Evolutionary conservation across 306 rosid genomes (phyloP).

Genomic region (Citrullus colocynthis): DNA sequence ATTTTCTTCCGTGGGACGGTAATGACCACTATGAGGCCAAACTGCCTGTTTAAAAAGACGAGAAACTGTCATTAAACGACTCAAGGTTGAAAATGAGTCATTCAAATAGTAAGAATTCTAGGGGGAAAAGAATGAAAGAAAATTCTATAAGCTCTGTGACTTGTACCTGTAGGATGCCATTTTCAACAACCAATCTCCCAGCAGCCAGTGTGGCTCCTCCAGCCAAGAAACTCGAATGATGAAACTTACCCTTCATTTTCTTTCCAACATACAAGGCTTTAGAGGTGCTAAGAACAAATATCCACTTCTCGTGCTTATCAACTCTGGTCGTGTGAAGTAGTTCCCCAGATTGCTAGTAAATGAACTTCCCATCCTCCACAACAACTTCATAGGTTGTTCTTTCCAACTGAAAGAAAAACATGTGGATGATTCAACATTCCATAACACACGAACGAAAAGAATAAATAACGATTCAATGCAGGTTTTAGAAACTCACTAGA

Average conservation of each 20-base stretch:
- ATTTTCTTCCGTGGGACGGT: conserved; percentile 25
- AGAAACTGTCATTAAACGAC: neutral
- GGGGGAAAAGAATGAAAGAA: neutral
- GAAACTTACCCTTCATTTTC: conserved; percentile 34
- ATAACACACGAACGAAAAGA: neutral
- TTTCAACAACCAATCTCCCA: conserved; percentile 23
- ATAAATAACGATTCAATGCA: neutral
- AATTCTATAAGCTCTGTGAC: neutral
- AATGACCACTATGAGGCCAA: conserved; percentile 31
- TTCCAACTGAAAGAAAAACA: conserved; percentile 20
- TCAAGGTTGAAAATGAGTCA: neutral
- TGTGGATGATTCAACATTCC: neutral
- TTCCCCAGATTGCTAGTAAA: conserved; percentile 15
- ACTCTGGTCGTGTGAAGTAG: conserved; percentile 23
- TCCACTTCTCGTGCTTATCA: conserved; percentile 20
- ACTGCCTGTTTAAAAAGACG: conserved; percentile 13
- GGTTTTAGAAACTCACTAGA: conserved; percentile 15
- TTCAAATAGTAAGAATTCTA: neutral
- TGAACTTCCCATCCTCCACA: conserved; percentile 19
- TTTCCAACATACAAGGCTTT: conserved; percentile 23
- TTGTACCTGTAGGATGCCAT: conserved; percentile 25
- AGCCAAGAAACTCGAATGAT: conserved; percentile 42
- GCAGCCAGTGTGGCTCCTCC: conserved; percentile 36
- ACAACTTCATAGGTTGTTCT: conserved; percentile 23
- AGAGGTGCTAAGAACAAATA: conserved; percentile 27